A percentile compares a stretch with the other conserved stretches of the same genome.
Evolutionary conservation across 2,329 filamentous ascomycete genomes (phyloP).

Genomic region (Talaromyces sp.): DNA sequence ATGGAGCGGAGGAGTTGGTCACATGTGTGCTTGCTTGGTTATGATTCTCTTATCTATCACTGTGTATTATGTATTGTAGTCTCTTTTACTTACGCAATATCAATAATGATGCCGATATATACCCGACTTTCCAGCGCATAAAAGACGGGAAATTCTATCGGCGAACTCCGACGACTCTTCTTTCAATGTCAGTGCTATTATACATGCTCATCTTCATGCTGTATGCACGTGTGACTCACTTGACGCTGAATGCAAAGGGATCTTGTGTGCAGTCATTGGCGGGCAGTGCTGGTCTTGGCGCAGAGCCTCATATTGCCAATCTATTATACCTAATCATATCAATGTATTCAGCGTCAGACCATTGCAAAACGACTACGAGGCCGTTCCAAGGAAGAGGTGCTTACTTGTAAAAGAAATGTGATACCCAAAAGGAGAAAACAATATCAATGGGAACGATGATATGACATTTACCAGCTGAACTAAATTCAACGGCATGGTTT

Average conservation of each 20-base stretch:
- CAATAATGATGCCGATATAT: background rate
- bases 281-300: background rate
- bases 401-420: background rate
- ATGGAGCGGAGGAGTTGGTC: background rate
- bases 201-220: background rate
- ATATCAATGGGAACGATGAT: background rate
- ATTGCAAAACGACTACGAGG: no score
- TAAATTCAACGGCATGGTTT: background rate
- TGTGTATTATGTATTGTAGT: background rate
- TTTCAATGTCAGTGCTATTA: background rate
- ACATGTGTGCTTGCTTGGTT: background rate
- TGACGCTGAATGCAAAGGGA: background rate
- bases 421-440: background rate
- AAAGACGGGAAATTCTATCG: background rate
- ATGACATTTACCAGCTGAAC: background rate
- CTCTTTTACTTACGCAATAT: background rate
- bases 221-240: slow-evolving; percentile 2
- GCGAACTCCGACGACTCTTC: background rate
- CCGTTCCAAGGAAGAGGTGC: background rate
- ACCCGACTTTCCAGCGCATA: background rate
- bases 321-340: no score
- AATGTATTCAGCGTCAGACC: background rate
- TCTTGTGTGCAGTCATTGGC: background rate
- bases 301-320: background rate
- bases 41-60: background rate